These are phyloP conservation scores for Malus asiatica DNA, from an alignment of 306 rosid genomes.

Conservation along the genomic window DNA sequence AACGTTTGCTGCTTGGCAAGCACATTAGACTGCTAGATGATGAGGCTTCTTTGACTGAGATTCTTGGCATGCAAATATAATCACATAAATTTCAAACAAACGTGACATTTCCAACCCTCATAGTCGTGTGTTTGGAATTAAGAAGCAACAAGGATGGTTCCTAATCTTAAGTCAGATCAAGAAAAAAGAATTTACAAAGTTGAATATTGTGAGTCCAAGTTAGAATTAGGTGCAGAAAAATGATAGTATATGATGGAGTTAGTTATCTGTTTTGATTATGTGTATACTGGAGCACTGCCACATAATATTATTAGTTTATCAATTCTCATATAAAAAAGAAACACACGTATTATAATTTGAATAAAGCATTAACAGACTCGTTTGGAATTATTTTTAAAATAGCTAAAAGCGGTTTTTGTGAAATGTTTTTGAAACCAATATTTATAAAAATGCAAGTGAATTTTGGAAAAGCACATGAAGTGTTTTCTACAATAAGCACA, in stretches of 20 bases:
- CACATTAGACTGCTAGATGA: neutral
- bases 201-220: slow-evolving; percentile 7
- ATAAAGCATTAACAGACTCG: too few relatives aligned
- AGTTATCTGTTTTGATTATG: neutral
- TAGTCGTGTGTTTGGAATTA: neutral
- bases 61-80: neutral
- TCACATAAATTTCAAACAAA: neutral
- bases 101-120: neutral
- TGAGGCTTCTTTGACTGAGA: slow-evolving; percentile 7
- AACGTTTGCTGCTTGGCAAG: neutral
- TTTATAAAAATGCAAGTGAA: too few relatives aligned
- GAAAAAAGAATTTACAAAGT: neutral
- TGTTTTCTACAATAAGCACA: too few relatives aligned
- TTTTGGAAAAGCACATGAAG: too few relatives aligned
- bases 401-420: too few relatives aligned
- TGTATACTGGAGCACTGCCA: neutral
- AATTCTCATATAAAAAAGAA: too few relatives aligned
- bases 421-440: too few relatives aligned
- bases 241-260: neutral
- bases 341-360: too few relatives aligned
- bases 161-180: neutral
- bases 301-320: too few relatives aligned
- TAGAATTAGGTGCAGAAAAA: neutral
- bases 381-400: too few relatives aligned
- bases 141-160: slow-evolving; percentile 17